Conservation (phyloP, 331 rosid species). For the Quercus lobata region DNA sequence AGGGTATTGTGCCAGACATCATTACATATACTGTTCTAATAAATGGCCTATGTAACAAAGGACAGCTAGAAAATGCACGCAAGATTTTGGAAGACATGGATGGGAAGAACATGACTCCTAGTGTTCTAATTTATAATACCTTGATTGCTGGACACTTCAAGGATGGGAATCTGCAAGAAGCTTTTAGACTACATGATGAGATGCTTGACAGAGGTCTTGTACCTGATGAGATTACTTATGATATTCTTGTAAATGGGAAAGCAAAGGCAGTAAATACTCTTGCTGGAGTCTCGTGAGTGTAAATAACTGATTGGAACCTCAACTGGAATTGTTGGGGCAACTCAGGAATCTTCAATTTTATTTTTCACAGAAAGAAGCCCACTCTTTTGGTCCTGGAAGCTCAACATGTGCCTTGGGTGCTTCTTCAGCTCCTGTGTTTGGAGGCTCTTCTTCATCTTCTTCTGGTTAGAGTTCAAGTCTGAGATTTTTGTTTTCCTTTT, state of each 20-base stretch:
- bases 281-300: slow-evolving; percentile 17
- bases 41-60: slow-evolving; percentile 59
- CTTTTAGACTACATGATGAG: slow-evolving; percentile 76
- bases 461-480: no score
- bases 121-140: slow-evolving; percentile 55
- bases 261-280: slow-evolving; percentile 33
- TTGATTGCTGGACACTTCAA: slow-evolving; percentile 66
- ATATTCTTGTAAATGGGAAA: slow-evolving; percentile 68
- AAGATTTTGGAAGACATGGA: slow-evolving; percentile 62
- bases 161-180: slow-evolving; percentile 67
- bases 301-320: background rate
- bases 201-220: slow-evolving; percentile 80
- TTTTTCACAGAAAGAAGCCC: no score
- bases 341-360: no score
- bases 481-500: no score
- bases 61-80: slow-evolving; percentile 57
- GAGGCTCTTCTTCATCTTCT: no score
- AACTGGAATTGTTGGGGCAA: no score
- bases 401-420: no score
- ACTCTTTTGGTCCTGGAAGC: no score
- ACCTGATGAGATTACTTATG: slow-evolving; percentile 57
- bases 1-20: slow-evolving; percentile 57
- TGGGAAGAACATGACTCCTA: slow-evolving; percentile 36
- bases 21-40: slow-evolving; percentile 39
- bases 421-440: no score